phyloP scores from a whole-genome alignment of 129 eudicot genomes.

The Helianthus tuberosus region DNA sequence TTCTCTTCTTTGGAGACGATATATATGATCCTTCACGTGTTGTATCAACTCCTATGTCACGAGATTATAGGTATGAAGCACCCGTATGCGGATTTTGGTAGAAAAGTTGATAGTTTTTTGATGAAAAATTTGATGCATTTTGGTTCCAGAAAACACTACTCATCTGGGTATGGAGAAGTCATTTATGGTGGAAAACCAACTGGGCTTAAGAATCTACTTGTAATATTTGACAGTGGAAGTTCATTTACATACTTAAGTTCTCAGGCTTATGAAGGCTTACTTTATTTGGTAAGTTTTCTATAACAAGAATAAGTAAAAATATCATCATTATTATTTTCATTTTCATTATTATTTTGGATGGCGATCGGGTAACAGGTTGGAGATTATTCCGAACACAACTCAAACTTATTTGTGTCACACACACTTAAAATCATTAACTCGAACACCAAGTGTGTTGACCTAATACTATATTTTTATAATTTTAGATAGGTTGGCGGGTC shows the following conservation, averaged over 20 bases:
- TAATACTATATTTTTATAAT: not conserved
- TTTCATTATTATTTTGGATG: too few relatives aligned
- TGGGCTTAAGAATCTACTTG: slow-evolving; percentile 63
- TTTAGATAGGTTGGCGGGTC: not conserved
- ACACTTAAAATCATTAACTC: not conserved
- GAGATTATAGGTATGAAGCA: slow-evolving; percentile 52
- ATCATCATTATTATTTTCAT: not conserved
- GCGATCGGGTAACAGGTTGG: not conserved
- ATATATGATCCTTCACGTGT: slow-evolving; percentile 62
- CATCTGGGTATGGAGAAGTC: slow-evolving; percentile 82
- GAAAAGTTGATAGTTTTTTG: not conserved
- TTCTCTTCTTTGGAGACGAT: slow-evolving; percentile 79
- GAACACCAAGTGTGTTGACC: not conserved
- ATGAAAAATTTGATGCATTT: not conserved
- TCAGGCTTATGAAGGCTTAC: slow-evolving; percentile 56
- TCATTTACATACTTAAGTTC: slow-evolving; percentile 81
- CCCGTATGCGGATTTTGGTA: not conserved
- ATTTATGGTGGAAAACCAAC: slow-evolving; percentile 68
- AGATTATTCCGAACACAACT: not conserved
- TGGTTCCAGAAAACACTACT: slow-evolving; percentile 72
- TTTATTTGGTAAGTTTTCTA: slow-evolving; percentile 53
- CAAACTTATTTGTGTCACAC: not conserved
- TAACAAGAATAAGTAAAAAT: not conserved
- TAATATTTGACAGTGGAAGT: slow-evolving; percentile 96
- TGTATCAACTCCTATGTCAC: slow-evolving; percentile 79